These are phyloP conservation scores for Acarospora socialis DNA, from an alignment of 2,329 filamentous ascomycete genomes.

Conservation along the genomic window DNA sequence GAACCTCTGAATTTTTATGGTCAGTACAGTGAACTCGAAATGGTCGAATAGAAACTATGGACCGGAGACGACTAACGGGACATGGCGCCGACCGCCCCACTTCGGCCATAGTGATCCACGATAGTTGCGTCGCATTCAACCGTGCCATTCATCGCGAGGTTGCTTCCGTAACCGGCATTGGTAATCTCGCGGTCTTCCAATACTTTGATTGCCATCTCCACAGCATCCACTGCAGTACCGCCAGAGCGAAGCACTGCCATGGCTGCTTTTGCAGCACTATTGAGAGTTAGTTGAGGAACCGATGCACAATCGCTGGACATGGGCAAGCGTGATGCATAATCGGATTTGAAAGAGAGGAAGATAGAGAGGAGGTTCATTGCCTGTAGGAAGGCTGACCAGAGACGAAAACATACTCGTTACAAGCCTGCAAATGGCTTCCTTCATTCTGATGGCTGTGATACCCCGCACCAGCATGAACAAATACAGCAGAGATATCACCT, in stretches of 20 bases:
- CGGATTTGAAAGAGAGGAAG: neutral
- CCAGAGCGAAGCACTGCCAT: conserved; percentile 72
- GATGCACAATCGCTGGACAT: neutral
- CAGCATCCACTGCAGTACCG: conserved; percentile 68
- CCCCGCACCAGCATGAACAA: conserved; percentile 88
- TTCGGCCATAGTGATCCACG: conserved; percentile 79
- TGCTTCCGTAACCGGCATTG: conserved; percentile 92
- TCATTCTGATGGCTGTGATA: conserved; percentile 87
- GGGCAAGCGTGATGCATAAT: conserved; percentile 1
- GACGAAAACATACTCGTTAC: conserved; percentile 63
- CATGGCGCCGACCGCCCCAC: conserved; percentile 84
- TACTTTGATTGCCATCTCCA: conserved; percentile 74
- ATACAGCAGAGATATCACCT: conserved; percentile 57
- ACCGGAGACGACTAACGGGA: conserved; percentile 48
- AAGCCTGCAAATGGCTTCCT: conserved; percentile 66
- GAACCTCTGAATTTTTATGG: conserved; percentile 50
- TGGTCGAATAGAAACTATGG: neutral
- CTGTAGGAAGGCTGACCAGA: conserved; percentile 7
- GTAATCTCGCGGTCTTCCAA: conserved; percentile 93
- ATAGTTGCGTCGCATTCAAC: conserved; percentile 94
- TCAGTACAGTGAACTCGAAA: conserved; percentile 10
- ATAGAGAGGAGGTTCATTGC: conserved; percentile 6
- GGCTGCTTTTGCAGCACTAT: conserved; percentile 64
- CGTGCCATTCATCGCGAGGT: conserved; percentile 73
- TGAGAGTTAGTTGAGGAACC: conserved; percentile 10